Evolutionary conservation across 768 basidiomycete species (phyloP), one percentile per base, ranked within the genome.

Genomic region (Heimioporus sp.): DNA sequence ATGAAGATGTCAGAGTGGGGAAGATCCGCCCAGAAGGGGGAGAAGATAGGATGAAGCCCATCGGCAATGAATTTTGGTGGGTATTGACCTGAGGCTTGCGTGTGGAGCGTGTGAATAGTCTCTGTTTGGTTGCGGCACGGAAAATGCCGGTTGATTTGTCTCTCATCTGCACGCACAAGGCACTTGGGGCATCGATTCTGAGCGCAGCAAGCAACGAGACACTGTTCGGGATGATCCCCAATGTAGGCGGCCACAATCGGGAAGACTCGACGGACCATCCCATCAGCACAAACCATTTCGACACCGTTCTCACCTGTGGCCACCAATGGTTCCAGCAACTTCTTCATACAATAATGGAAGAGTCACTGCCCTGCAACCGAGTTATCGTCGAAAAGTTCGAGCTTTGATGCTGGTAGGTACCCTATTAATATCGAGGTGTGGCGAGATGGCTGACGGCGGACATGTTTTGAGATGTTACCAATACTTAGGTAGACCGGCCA

Each of bases 401-500:
- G 3, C 10, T 50, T 54, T 0, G 37, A 54, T 0, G 50, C 28
- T 0, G 45, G 48, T 44, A 56, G 5, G 55, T 50, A 56, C 0
- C 40, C 46, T 1, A 56, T 0, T 1, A 53, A 11, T 2, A 56
- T 3, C 0, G 30, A 48, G 0, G 31, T 38, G 20, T 48, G 38
- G 8, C 11, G 10, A 3, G 46, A 12, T 2, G 46, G 39, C 15
- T 48, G 6, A 21, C 5, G 19, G 4, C 16, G 19, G 2, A 42
- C 8, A 4, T 24, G 1, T 4, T 49, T 41, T 1, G 31, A 41
- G 0, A 49, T 0, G 19, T 57, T 57, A 0, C 46, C n/a, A 1
- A 56, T 50, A 1, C 5, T 56, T 0, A 56, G 11, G 10, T 56
- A 56, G 0, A 56, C 52, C 0, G 41, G 55, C 55, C 55, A 56